Evolutionary conservation across 2,329 filamentous ascomycete species (phyloP).

Genomic region (Fusarium buharicum): DNA sequence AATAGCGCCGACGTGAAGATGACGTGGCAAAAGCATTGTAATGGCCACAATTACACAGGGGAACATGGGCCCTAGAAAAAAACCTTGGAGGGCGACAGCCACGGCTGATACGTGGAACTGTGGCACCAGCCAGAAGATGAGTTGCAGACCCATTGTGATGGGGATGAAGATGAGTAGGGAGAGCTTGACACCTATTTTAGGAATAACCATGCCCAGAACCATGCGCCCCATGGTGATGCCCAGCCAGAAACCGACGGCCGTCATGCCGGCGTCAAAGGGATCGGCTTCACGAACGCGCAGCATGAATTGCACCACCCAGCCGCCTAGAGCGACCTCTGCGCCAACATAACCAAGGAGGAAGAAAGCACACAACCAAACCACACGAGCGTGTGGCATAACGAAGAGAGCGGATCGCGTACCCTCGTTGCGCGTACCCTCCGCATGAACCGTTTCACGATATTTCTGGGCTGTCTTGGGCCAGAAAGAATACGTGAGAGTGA

Average conservation of each 20-base stretch:
- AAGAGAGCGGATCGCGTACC: constrained; percentile 50
- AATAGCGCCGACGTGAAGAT: constrained; percentile 79
- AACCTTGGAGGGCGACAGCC: constrained; percentile 76
- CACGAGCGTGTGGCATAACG: constrained; percentile 55
- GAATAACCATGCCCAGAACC: constrained; percentile 43
- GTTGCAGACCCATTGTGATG: constrained; percentile 70
- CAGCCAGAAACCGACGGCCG: constrained; percentile 82
- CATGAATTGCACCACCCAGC: constrained; percentile 90
- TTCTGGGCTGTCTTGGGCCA: constrained; percentile 65
- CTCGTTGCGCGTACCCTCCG: constrained; percentile 39
- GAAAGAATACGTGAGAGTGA: constrained; percentile 64
- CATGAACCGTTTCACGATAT: constrained; percentile 56
- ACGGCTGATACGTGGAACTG: constrained; percentile 79
- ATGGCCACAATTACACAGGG: constrained; percentile 76
- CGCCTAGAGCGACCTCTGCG: constrained; percentile 78
- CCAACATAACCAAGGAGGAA: constrained; percentile 84
- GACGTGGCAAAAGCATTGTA: constrained; percentile 74
- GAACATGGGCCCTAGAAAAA: constrained; percentile 83
- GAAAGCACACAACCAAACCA: constrained; percentile 74
- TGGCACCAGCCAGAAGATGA: constrained; percentile 85
- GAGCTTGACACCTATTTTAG: constrained; percentile 74
- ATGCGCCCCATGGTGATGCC: constrained; percentile 76
- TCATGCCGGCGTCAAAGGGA: constrained; percentile 76
- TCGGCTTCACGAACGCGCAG: constrained; percentile 73
- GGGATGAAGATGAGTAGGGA: constrained; percentile 70